These are phyloP conservation scores for Serendipita sp. DNA, from an alignment of 768 basidiomycete genomes.

Conservation along the genomic window DNA sequence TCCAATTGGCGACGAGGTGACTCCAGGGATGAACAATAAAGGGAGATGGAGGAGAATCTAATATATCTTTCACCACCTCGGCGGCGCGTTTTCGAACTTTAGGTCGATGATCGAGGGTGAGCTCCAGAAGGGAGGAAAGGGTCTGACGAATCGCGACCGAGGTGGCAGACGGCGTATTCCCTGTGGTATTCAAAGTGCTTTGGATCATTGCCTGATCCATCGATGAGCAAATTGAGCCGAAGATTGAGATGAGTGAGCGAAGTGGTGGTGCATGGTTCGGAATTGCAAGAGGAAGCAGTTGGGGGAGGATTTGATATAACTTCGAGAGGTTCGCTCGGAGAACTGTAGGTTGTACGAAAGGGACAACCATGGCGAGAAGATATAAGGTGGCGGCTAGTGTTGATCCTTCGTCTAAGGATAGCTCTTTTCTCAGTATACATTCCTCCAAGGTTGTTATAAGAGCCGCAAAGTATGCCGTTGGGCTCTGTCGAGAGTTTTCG, in stretches of 20 bases:
- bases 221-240: constrained; percentile 48
- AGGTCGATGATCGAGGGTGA: constrained; percentile 75
- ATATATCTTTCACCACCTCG: constrained; percentile 64
- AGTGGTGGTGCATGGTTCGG: constrained; percentile 55
- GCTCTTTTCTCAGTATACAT: constrained; percentile 38
- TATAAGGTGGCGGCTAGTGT: constrained; percentile 74
- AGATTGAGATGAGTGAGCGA: constrained; percentile 71
- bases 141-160: constrained; percentile 41
- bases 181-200: constrained; percentile 11
- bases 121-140: constrained; percentile 69
- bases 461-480: constrained; percentile 93
- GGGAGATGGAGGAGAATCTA: constrained; percentile 63
- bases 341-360: constrained; percentile 66
- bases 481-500: constrained; percentile 12
- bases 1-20: constrained; percentile 66
- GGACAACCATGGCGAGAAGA: constrained; percentile 58
- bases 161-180: not conserved
- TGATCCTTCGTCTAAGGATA: constrained; percentile 43
- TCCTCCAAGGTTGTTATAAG: constrained; percentile 72
- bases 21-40: constrained; percentile 73
- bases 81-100: constrained; percentile 87
- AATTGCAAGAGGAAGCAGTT: constrained; percentile 51
- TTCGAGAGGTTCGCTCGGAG: constrained; percentile 59
- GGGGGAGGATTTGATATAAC: constrained; percentile 55
- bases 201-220: constrained; percentile 38